Evolutionary conservation across 2,329 filamentous ascomycete species (phyloP).

Genomic region (Pestalotiopsis sp.): DNA sequence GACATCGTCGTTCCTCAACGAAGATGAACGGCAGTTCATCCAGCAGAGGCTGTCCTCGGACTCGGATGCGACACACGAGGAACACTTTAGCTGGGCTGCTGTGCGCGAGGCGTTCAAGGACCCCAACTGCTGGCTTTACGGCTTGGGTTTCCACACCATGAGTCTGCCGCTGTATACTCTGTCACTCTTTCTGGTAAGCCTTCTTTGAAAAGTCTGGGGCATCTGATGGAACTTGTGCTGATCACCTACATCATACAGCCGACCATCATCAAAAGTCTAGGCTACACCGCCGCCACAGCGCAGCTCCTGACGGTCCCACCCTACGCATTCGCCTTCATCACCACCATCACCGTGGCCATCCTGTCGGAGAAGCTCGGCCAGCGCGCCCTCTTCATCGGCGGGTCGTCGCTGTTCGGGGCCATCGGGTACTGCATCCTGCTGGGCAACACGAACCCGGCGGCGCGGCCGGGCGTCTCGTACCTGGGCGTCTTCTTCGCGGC

Average conservation of each 20-base stretch:
- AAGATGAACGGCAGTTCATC: constrained; percentile 59
- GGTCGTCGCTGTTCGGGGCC: constrained; percentile 55
- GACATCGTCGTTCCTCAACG: constrained; percentile 59
- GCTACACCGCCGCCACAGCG: constrained; percentile 54
- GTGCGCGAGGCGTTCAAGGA: constrained; percentile 67
- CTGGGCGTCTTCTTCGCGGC: constrained; percentile 65
- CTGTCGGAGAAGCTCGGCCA: constrained; percentile 60
- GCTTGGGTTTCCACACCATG: constrained; percentile 72
- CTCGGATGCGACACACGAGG: constrained; percentile 69
- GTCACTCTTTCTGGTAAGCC: constrained; percentile 54
- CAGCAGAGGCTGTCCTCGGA: constrained; percentile 67
- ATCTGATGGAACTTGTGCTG: not conserved
- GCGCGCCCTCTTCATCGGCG: constrained; percentile 67
- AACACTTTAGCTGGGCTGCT: constrained; percentile 69
- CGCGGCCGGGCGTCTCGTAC: constrained; percentile 60
- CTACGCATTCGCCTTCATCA: constrained; percentile 63
- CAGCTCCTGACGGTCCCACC: constrained; percentile 66
- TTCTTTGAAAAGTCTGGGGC: not conserved
- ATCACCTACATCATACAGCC: constrained; percentile 39
- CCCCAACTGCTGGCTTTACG: constrained; percentile 74
- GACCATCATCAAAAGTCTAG: constrained; percentile 57
- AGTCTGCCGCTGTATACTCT: constrained; percentile 63
- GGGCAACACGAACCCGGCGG: constrained; percentile 46
- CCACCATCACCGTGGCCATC: constrained; percentile 61
- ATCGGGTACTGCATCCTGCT: constrained; percentile 67